These are phyloP conservation scores for Lipomyces spencermartinsiae DNA, from an alignment of 805 yeast species.

Conservation along the genomic window DNA sequence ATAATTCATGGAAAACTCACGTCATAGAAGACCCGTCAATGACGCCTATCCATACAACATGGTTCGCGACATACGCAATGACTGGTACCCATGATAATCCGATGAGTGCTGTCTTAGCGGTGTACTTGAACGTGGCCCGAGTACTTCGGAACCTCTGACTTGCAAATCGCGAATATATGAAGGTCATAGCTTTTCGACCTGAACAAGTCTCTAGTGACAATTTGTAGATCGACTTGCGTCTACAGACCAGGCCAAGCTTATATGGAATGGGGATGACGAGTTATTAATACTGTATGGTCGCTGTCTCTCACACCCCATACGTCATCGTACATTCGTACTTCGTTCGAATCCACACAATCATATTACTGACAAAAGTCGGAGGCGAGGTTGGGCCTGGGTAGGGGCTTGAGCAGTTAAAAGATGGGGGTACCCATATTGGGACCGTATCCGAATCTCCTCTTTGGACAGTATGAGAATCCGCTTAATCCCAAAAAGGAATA, in stretches of 20 bases:
- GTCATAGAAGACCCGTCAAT: conserved; percentile 83
- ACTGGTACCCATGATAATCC: conserved; percentile 83
- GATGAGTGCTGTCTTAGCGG: conserved; percentile 41
- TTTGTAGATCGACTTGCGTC: not conserved
- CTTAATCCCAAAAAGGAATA: too few species aligned
- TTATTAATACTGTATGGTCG: not conserved
- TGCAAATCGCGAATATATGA: not conserved
- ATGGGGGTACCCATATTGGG: too few species aligned
- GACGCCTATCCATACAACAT: conserved; percentile 73
- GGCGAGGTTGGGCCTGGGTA: too few species aligned
- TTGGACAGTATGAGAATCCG: too few species aligned
- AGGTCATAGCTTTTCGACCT: not conserved
- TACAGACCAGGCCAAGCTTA: not conserved
- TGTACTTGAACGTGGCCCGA: conserved; percentile 5
- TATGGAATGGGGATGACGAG: not conserved
- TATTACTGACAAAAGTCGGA: too few species aligned
- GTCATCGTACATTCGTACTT: too few species aligned
- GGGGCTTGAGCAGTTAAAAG: too few species aligned
- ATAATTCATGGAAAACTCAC: conserved; percentile 14
- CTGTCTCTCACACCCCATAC: not conserved
- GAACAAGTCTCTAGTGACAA: not conserved
- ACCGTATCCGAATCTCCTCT: too few species aligned
- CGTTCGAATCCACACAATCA: too few species aligned
- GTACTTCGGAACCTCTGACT: not conserved
- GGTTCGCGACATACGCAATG: conserved; percentile 67